Evolutionary conservation across 1,284 basidiomycete genomes (phyloP), one percentile per base, ranked within the genome.

Genomic region (Rhodotorula sp.): DNA sequence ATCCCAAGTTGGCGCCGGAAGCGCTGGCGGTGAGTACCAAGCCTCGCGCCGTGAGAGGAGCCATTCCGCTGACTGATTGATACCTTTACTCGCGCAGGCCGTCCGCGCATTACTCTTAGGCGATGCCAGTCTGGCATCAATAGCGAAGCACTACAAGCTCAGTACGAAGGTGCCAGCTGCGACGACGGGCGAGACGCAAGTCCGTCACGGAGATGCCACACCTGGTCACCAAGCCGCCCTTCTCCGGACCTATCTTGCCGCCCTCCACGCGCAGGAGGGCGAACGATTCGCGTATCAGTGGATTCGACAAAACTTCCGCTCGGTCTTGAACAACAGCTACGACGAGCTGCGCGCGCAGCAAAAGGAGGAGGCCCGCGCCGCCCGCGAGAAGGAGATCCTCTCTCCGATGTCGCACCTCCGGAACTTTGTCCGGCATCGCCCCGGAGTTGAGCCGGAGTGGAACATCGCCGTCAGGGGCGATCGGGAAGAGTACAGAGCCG

Each of bases 281-380:
- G 10, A 52, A 16, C 5, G 7, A 3, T 64, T 29, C 62, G 58
- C 65, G 4, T 59, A 39, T 0, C 62, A 58, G 18, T 71, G 66
- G 66, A 21, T 68, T n/a, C 58, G 70, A 8, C 62, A 71, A 43
- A 58, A 51, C 34, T 65, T 71, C 48, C 51, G 62, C 10, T 49
- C 52, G 14, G 18, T 18, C 16, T 15, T 71, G 51, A 60, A 62
- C 21, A 8, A 64, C 39, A 62, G 61, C 31, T 70, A 64, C 61
- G 23, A 16, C 34, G 10, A 14, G 7, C 47, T 67, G 23, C 62
- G 47, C 14, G 51, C 56, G 23, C 31, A 2, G 63, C 46, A 20
- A 8, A 43, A 54, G 23, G 14, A 26, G 54, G 54, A 47, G 7
- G 20, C 29, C 51, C 20, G 46, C 26, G 31, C 18, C 51, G 52